phyloP scores from a whole-genome alignment of 106 monocot species.

The Hemerocallis citrina region DNA sequence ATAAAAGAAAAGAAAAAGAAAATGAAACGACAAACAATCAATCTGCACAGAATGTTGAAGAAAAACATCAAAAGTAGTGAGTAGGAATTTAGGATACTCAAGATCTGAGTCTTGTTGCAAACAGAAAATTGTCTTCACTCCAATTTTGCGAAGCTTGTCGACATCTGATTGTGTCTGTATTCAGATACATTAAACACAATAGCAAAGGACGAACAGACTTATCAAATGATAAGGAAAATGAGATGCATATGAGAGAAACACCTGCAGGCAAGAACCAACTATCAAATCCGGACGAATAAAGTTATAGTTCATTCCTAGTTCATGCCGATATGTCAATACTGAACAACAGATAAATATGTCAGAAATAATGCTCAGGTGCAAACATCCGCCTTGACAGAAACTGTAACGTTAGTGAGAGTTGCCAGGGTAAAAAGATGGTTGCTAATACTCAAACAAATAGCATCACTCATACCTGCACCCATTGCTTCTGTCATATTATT shows the following conservation, averaged over 20 bases:
- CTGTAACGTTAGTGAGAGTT: not conserved
- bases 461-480: slow-evolving; percentile 75
- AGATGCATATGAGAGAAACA: slow-evolving; percentile 15
- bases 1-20: too few species aligned
- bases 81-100: slow-evolving; percentile 66
- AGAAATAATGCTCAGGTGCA: not conserved
- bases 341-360: slow-evolving; percentile 10
- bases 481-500: slow-evolving; percentile 86
- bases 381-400: not conserved
- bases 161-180: slow-evolving; percentile 84
- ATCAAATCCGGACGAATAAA: slow-evolving; percentile 89
- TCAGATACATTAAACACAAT: not conserved
- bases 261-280: slow-evolving; percentile 95
- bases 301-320: slow-evolving; percentile 95
- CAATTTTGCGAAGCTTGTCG: slow-evolving; percentile 80
- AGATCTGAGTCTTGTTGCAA: slow-evolving; percentile 91
- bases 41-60: not conserved
- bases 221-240: not conserved
- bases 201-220: not conserved
- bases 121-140: slow-evolving; percentile 94
- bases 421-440: not conserved
- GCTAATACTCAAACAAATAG: not conserved
- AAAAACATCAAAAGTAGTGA: too few species aligned
- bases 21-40: too few species aligned
- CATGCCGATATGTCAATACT: slow-evolving; percentile 94